Percentiles rank a stretch among this genome's conserved stretches.
Evolutionary conservation across 352 stramenopile species (phyloP).

Genomic region (Pythium brachiatum): DNA sequence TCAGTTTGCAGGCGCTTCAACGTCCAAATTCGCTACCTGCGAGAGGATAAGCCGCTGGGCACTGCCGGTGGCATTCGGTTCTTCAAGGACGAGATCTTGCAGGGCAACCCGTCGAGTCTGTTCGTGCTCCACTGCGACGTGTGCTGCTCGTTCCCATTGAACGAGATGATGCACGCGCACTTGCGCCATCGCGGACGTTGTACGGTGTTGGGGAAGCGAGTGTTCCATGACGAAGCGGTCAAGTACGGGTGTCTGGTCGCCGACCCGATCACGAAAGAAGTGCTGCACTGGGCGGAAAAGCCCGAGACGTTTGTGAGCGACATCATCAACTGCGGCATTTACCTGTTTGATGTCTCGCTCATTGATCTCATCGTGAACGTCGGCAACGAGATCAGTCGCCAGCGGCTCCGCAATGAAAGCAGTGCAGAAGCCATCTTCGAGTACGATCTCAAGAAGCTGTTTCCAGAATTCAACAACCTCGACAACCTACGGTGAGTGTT

Average conservation of each 20-base stretch:
- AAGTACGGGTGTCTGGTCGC: constrained; percentile 87
- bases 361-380: constrained; percentile 77
- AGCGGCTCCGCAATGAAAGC: constrained; percentile 74
- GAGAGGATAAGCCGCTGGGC: constrained; percentile 75
- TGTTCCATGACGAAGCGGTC: constrained; percentile 87
- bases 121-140: constrained; percentile 88
- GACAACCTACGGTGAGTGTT: constrained; percentile 68
- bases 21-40: constrained; percentile 82
- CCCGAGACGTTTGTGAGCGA: constrained; percentile 89
- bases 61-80: constrained; percentile 81
- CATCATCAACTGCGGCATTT: constrained; percentile 90
- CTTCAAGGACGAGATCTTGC: constrained; percentile 83
- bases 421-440: constrained; percentile 65
- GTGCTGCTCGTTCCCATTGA: constrained; percentile 85
- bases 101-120: constrained; percentile 63
- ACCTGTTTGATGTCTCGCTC: constrained; percentile 81
- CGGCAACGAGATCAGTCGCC: constrained; percentile 76
- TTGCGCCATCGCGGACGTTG: constrained; percentile 66
- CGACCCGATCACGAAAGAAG: constrained; percentile 73
- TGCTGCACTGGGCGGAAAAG: constrained; percentile 88
- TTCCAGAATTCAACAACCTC: constrained; percentile 84
- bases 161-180: constrained; percentile 89
- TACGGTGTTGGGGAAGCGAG: constrained; percentile 83
- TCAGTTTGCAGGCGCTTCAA: constrained; percentile 78
- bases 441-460: constrained; percentile 85